A percentile compares a stretch with the other conserved stretches of the same genome.
These are phyloP conservation scores for Paraurostyla sp. DNA, from an alignment of 73 alveolate genomes.

Conservation along the genomic window DNA sequence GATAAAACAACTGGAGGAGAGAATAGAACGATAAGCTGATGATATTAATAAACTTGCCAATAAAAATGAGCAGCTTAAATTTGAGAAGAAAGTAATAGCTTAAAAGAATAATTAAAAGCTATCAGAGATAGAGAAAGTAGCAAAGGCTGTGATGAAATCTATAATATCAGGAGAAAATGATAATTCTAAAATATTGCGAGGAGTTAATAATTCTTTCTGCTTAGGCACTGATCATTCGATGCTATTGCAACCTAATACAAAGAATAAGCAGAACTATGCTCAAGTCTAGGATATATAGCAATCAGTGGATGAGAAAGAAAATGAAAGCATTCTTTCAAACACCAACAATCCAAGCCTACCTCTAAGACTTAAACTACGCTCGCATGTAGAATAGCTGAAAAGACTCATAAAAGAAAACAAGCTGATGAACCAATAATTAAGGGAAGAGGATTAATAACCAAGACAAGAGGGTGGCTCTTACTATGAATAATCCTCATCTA, in stretches of 20 bases:
- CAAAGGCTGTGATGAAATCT: not conserved
- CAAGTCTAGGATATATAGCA: not conserved
- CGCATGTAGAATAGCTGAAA: not conserved
- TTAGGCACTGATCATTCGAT: constrained; percentile 28
- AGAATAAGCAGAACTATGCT: not conserved
- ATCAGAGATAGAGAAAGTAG: not conserved
- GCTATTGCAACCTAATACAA: not conserved
- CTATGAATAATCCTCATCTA: not conserved
- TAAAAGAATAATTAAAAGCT: not conserved
- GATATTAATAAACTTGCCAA: constrained; percentile 15
- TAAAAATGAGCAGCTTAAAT: not conserved
- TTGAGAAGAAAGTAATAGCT: not conserved
- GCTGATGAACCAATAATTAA: not conserved
- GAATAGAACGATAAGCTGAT: not conserved
- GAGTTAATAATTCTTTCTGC: constrained; percentile 3
- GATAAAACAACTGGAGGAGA: not conserved
- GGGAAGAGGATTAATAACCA: not conserved
- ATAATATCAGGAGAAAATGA: not conserved
- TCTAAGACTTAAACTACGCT: too few species aligned
- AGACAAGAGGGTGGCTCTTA: constrained; percentile 3
- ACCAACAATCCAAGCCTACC: too few species aligned
- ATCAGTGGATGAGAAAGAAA: constrained; percentile 25
- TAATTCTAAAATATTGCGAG: not conserved
- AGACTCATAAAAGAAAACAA: not conserved
- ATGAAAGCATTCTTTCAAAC: constrained; percentile 5